Base-by-base conservation (phyloP, 2,329 filamentous ascomycete genomes). In the Trichocomaceae sp. region DNA sequence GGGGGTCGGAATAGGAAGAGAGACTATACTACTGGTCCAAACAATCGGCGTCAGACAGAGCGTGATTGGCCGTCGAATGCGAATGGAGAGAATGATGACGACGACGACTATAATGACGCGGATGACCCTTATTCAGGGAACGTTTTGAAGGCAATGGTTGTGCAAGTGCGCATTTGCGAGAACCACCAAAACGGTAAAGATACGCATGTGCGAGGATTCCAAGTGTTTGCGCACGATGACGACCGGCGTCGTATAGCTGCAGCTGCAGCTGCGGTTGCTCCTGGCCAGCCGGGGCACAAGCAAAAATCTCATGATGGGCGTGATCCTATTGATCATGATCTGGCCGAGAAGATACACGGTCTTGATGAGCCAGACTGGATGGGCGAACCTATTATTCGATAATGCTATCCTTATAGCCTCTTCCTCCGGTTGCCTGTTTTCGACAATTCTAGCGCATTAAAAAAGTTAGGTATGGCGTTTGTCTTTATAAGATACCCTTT, bases 131-230 rank as follows among this genome's bases (percentile, higher is more conserved):
- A 77, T 47, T 84, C 83, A 64, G 86, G 81, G 41, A 87, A 85
- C 63, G 87, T 91, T 1, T 81, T 97, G 17, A 84, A 91, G 57
- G 90, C 88, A 15, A 96, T 92, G 74, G 83, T 97, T 29, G 79
- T 99, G 26, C 91, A 97, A 70, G 85, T 97, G 65, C 85, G 88
- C 61, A 86, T 99, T 48, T 81, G 92, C 50, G 93, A 97, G 74
- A 99, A 99, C 67, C 93, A 99, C 70, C 93, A 99, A 73, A 99
- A 99, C 69, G 93, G 93, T 60, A 99, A 99, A 70, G 93, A 99
- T 69, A 99, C 93, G n/a, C 93, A 99, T 76, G 81, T 99, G 22
- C 82, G 93, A 15, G 92, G 90, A 1, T 81, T 99, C 70, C 95
- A 96, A 74, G 86, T 97, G 9, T 99, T 85, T 65, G 79, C 82